Percentiles rank a stretch among this genome's conserved stretches.
phyloP scores from a whole-genome alignment of 2,329 filamentous ascomycete species.

The Akanthomyces uredinophilus region DNA sequence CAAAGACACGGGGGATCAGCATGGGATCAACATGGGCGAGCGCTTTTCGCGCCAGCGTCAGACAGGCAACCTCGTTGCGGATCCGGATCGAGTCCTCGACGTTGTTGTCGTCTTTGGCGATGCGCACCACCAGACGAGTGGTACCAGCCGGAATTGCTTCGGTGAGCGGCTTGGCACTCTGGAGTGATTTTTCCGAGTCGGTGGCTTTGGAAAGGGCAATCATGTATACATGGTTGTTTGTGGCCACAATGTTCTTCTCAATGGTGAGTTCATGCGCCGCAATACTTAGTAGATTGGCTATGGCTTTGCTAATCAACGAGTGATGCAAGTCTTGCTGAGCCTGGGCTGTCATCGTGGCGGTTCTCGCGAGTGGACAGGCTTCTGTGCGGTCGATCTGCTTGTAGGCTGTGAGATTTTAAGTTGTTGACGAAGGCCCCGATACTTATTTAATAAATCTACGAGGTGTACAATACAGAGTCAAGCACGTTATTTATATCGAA shows the following conservation, averaged over 20 bases:
- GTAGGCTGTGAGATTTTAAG: too few relatives aligned
- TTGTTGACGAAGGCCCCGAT: too few relatives aligned
- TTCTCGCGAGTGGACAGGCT: too few relatives aligned
- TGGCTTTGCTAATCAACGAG: background rate
- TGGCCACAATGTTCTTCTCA: background rate
- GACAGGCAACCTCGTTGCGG: slow-evolving; percentile 9
- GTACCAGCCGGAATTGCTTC: slow-evolving; percentile 2
- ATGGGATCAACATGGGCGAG: background rate
- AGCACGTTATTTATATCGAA: too few relatives aligned
- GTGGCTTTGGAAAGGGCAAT: background rate
- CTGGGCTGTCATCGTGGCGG: background rate
- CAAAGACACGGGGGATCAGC: slow-evolving; percentile 3
- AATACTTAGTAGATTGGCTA: background rate
- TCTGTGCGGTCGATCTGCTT: too few relatives aligned
- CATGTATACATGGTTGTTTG: slow-evolving; percentile 13
- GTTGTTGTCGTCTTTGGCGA: slow-evolving; percentile 4
- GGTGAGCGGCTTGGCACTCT: background rate
- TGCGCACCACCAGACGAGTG: slow-evolving; percentile 1
- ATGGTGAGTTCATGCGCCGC: background rate
- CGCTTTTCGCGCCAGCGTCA: background rate
- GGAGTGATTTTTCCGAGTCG: background rate
- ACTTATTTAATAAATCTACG: too few relatives aligned
- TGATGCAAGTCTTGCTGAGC: background rate
- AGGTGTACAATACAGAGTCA: too few relatives aligned
- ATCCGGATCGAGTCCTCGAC: slow-evolving; percentile 8